These are phyloP conservation scores for Knoxia roxburghii DNA, from an alignment of 257 asterid genomes.

Conservation along the genomic window DNA sequence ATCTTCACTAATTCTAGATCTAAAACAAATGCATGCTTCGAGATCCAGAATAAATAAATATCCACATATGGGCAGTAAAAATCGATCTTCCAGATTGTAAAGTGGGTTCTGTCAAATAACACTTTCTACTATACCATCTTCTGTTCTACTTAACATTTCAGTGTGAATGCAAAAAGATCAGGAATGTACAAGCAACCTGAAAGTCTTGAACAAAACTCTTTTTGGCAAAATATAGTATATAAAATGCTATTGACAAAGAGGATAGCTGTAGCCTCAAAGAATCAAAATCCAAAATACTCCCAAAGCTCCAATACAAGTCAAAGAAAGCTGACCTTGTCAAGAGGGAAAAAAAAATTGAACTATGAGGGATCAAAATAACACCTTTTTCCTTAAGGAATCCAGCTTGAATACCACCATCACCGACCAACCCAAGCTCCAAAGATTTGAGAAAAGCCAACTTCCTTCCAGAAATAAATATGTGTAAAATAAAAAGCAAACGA, in stretches of 20 bases:
- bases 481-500: not conserved
- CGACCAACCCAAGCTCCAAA: not conserved
- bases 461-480: not conserved
- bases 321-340: not conserved
- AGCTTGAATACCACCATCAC: slow-evolving; percentile 12
- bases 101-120: slow-evolving; percentile 8
- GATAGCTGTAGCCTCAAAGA: not conserved
- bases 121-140: not conserved
- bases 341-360: not conserved
- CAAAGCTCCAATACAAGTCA: not conserved
- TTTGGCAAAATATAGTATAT: not conserved
- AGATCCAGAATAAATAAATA: slow-evolving; percentile 21
- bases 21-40: slow-evolving; percentile 16
- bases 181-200: not conserved
- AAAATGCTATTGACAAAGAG: slow-evolving; percentile 1
- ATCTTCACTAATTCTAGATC: slow-evolving; percentile 26
- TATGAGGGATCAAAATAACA: slow-evolving; percentile 1
- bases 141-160: not conserved
- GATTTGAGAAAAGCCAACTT: not conserved
- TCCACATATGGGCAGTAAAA: slow-evolving; percentile 9
- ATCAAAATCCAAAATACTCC: slow-evolving; percentile 13
- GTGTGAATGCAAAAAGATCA: slow-evolving; percentile 7
- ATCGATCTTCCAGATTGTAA: slow-evolving; percentile 9
- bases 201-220: not conserved
- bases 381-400: slow-evolving; percentile 10